phyloP scores from a whole-genome alignment of 495 filamentous ascomycete genomes.

The Neurospora tetrasperma region DNA sequence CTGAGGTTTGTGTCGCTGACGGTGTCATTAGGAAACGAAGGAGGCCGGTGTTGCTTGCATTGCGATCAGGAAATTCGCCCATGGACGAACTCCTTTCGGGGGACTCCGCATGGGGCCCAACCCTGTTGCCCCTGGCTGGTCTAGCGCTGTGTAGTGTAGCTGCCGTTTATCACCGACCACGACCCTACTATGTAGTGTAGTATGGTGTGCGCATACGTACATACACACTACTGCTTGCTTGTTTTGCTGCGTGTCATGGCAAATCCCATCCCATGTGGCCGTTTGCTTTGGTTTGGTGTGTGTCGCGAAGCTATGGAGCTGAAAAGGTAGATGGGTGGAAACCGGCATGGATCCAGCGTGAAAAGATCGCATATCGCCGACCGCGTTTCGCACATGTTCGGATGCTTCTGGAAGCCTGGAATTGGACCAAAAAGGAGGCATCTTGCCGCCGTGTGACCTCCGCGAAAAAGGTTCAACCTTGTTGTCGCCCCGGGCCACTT shows the following conservation, averaged over 20 bases:
- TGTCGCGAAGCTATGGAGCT: slow-evolving; percentile 6
- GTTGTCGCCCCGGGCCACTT: neutral
- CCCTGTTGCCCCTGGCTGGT: neutral
- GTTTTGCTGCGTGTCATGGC: neutral
- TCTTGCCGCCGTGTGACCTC: slow-evolving; percentile 18
- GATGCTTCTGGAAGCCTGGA: slow-evolving; percentile 6
- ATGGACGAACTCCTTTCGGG: slow-evolving; percentile 6
- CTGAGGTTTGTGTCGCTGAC: neutral
- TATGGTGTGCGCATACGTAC: neutral
- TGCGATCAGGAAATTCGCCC: slow-evolving; percentile 13
- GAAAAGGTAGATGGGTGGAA: neutral
- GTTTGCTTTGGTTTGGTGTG: neutral
- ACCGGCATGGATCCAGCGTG: neutral
- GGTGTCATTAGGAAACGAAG: neutral
- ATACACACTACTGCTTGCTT: neutral
- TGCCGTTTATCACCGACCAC: neutral
- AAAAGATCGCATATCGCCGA: neutral
- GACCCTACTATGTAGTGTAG: neutral
- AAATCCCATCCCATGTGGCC: neutral
- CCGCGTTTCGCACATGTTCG: slow-evolving; percentile 1
- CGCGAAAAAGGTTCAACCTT: neutral
- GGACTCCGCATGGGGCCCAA: slow-evolving; percentile 8
- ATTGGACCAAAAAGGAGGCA: slow-evolving; percentile 1
- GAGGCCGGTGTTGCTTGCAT: slow-evolving; percentile 8
- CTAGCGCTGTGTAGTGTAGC: neutral